Evolutionary conservation across 257 asterid species (phyloP).

Genomic region (Nicotiana tomentosiformis): DNA sequence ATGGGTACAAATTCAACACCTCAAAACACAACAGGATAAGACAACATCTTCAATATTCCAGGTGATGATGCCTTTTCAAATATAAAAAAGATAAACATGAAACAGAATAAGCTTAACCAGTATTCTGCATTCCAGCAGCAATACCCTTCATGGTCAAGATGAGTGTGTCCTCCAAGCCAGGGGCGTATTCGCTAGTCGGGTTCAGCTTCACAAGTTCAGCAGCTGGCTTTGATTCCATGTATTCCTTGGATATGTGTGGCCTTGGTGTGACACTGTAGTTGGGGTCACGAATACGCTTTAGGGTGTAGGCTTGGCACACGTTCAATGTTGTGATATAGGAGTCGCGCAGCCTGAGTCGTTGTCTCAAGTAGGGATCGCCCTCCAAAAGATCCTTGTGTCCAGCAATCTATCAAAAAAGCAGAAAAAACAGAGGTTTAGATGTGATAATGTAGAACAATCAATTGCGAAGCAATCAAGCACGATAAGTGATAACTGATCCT

Average conservation of each 20-base stretch:
- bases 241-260: constrained; percentile 41
- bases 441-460: neutral
- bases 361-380: constrained; percentile 48
- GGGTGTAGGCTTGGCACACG: constrained; percentile 43
- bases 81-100: neutral
- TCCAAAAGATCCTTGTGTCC: constrained; percentile 53
- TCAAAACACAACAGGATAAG: neutral
- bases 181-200: constrained; percentile 46
- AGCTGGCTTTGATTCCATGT: constrained; percentile 31
- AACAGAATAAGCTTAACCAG: constrained; percentile 26
- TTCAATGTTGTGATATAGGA: constrained; percentile 46
- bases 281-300: constrained; percentile 40
- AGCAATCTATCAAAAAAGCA: constrained; percentile 22
- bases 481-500: neutral
- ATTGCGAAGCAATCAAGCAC: neutral
- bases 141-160: constrained; percentile 56
- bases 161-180: constrained; percentile 50
- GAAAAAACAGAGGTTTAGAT: neutral
- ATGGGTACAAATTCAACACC: neutral
- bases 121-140: constrained; percentile 58
- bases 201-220: constrained; percentile 36
- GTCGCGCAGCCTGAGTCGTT: constrained; percentile 36
- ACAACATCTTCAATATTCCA: neutral
- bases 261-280: constrained; percentile 31
- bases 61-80: neutral